A percentile compares a stretch with the other conserved stretches of the same genome.
Conservation (phyloP, 2,329 filamentous ascomycete genomes). For the Sphaerulina vaccinii region DNA sequence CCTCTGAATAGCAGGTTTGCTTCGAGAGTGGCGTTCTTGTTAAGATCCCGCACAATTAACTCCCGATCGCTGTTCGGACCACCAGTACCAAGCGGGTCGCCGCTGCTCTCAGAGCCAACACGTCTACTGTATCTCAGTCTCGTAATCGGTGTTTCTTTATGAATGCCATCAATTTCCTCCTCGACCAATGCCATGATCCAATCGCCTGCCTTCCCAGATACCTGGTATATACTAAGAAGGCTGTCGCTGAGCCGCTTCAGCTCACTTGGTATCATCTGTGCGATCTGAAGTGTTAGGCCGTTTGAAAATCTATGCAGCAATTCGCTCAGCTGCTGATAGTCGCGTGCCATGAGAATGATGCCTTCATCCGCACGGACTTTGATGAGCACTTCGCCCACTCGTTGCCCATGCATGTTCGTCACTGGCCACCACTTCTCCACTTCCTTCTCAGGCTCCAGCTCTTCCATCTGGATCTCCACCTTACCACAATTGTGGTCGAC, state of each 20-base stretch:
- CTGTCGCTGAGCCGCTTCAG: slow-evolving; percentile 79
- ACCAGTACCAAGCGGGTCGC: slow-evolving; percentile 47
- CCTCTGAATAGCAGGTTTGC: slow-evolving; percentile 93
- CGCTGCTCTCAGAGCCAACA: slow-evolving; percentile 68
- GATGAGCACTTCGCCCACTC: slow-evolving; percentile 80
- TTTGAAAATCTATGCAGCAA: slow-evolving; percentile 81
- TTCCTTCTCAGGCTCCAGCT: slow-evolving; percentile 73
- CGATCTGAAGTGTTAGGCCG: slow-evolving; percentile 80
- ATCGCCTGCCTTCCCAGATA: slow-evolving; percentile 76
- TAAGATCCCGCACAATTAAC: slow-evolving; percentile 71
- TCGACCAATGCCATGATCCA: slow-evolving; percentile 94
- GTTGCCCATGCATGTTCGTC: slow-evolving; percentile 70
- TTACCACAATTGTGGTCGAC: slow-evolving; percentile 60
- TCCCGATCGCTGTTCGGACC: slow-evolving; percentile 60
- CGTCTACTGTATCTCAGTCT: slow-evolving; percentile 64
- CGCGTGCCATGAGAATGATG: slow-evolving; percentile 79
- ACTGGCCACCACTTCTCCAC: slow-evolving; percentile 85
- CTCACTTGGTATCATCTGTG: slow-evolving; percentile 72
- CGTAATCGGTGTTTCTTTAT: slow-evolving; percentile 73
- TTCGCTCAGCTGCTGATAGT: slow-evolving; percentile 80
- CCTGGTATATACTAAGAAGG: slow-evolving; percentile 92
- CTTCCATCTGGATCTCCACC: slow-evolving; percentile 79
- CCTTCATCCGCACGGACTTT: slow-evolving; percentile 83
- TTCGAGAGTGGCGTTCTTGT: slow-evolving; percentile 76
- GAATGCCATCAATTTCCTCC: slow-evolving; percentile 92